Evolutionary conservation across 208 protist genomes (phyloP).

Genomic region (Trypanosoma conorhini): DNA sequence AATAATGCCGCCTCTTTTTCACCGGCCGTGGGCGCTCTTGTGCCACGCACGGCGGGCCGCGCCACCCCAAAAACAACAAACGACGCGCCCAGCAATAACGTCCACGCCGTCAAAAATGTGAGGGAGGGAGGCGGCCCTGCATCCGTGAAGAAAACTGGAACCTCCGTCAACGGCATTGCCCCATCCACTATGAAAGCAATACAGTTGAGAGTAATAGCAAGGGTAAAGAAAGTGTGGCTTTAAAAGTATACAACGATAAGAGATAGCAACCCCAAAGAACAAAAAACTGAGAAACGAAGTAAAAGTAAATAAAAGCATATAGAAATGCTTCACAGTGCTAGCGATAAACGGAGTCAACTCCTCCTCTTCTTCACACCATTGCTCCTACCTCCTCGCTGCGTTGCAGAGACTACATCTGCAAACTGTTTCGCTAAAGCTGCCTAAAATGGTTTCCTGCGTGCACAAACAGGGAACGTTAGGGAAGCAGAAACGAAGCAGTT

Average conservation of each 20-base stretch:
- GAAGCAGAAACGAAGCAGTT: slow-evolving; percentile 27
- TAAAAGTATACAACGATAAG: neutral
- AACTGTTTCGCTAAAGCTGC: neutral
- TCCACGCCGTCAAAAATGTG: slow-evolving; percentile 26
- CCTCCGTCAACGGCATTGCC: neutral
- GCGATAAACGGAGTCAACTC: neutral
- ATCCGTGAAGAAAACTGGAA: slow-evolving; percentile 31
- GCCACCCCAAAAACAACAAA: slow-evolving; percentile 49
- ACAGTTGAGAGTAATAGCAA: neutral
- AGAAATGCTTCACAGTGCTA: neutral
- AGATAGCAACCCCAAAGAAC: slow-evolving; percentile 8
- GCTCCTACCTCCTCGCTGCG: neutral
- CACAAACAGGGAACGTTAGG: slow-evolving; percentile 22
- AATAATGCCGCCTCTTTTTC: neutral
- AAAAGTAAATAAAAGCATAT: slow-evolving; percentile 8
- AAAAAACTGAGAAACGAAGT: slow-evolving; percentile 11
- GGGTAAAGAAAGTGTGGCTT: neutral
- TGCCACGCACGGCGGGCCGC: slow-evolving; percentile 28
- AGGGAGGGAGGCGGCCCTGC: slow-evolving; percentile 34
- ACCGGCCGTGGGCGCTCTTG: neutral
- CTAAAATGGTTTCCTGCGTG: slow-evolving; percentile 22
- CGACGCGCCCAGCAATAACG: slow-evolving; percentile 31
- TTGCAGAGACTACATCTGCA: slow-evolving; percentile 14
- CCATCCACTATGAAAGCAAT: neutral
- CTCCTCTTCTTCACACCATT: neutral